Evolutionary conservation across 257 asterid species (phyloP), one percentile per base, ranked within the genome.

Genomic region (Linaria vulgaris): DNA sequence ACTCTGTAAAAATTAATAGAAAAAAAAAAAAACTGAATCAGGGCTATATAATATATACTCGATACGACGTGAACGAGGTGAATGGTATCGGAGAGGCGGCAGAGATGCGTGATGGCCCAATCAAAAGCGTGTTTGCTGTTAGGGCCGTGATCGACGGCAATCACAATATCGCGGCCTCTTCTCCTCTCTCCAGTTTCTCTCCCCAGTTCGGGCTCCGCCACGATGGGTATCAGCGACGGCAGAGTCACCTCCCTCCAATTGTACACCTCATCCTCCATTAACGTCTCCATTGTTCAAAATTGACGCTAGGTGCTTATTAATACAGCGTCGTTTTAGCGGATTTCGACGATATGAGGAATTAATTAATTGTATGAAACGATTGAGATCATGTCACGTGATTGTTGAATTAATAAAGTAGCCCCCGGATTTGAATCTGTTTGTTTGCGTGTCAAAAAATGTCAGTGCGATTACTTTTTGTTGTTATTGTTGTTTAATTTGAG

Each of bases 111-210:
- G 9, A 89, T 1, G 10, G 94, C 91, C 97, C 99, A 92, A 83
- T 92, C 87, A 68, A 92, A 92, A 56, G 97, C 99, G 86, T 79
- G 95, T 72, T 85, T 89, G 75, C 99, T 92, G 5, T 85, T 92
- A 13, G 95, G 95, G 4, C 95, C 95, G 43, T 92, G 97, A 82
- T 92, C 99, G 24, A 92, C 82, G 0, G 94, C 97, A 66, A 92
- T 70, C 39, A 92, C 19, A 5, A 92, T 78, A 54, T 89, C 95
- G 5, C 97, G 89, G 20, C 99, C 99, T 62, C 99, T 81, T 51
- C 97, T 83, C 60, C 95, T 76, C 80, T 79, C 95, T 16, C 95
- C 94, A 71, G 81, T 76, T 62, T 87, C 97, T 31, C 95, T 76
- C 62, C 79, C 97, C 12, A 86, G 83, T 46, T 83, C 95, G 6